phyloP scores from a whole-genome alignment of 352 stramenopile genomes.

The Phytophthora megakarya region DNA sequence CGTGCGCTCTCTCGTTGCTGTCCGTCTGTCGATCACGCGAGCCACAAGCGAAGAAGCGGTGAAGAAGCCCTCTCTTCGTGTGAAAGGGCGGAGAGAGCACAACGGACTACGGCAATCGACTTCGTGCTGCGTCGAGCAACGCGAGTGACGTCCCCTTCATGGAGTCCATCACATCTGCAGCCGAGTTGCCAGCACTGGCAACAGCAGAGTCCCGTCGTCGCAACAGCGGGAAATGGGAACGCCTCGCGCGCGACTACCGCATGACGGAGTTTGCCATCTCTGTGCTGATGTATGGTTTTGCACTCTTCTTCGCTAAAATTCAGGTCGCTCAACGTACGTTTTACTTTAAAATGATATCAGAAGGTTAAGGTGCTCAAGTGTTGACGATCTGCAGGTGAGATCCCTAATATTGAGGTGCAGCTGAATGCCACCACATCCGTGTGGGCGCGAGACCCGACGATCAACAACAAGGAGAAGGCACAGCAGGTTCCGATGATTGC shows the following conservation, averaged over 20 bases:
- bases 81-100: constrained; percentile 17
- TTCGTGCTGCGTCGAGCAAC: constrained; percentile 32
- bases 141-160: constrained; percentile 43
- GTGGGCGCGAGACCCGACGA: constrained; percentile 58
- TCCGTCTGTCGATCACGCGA: constrained; percentile 26
- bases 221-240: constrained; percentile 25
- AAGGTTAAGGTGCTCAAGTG: too few species aligned
- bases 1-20: constrained; percentile 12
- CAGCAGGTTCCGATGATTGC: constrained; percentile 70
- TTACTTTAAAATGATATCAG: too few species aligned
- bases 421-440: constrained; percentile 50
- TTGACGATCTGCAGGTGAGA: constrained; percentile 42
- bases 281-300: constrained; percentile 42
- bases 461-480: constrained; percentile 59
- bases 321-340: constrained; percentile 44
- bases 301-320: constrained; percentile 44
- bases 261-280: constrained; percentile 41
- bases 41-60: constrained; percentile 34
- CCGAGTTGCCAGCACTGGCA: constrained; percentile 20
- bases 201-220: not conserved
- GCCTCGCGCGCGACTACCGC: constrained; percentile 31
- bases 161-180: constrained; percentile 34
- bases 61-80: constrained; percentile 31
- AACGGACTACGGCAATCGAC: constrained; percentile 5
- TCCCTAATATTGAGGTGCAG: constrained; percentile 57